phyloP scores from a whole-genome alignment of 164 flowering plant species.

The Berberis vulgaris region DNA sequence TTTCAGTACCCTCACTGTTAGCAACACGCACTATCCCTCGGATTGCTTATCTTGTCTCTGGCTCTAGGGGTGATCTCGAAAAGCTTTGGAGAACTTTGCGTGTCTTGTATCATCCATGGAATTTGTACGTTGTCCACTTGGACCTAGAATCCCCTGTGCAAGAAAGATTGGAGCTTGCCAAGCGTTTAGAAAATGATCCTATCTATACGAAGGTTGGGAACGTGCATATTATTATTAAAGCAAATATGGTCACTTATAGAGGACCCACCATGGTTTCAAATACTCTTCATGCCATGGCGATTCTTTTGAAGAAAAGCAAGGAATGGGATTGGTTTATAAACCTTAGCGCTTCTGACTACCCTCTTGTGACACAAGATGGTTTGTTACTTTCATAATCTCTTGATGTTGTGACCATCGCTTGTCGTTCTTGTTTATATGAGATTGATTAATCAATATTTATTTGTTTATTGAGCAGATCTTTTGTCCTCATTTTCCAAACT shows the following conservation, averaged over 20 bases:
- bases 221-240: conserved; percentile 70
- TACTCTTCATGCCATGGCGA: conserved; percentile 90
- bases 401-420: background rate
- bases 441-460: background rate
- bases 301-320: conserved; percentile 60
- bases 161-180: conserved; percentile 79
- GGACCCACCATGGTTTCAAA: conserved; percentile 95
- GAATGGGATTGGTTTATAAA: conserved; percentile 99
- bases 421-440: background rate
- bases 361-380: conserved; percentile 98
- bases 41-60: conserved; percentile 82
- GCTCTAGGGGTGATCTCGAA: conserved; percentile 84
- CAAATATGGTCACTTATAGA: conserved; percentile 88
- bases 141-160: conserved; percentile 65
- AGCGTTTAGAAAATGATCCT: conserved; percentile 52
- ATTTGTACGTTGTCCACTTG: conserved; percentile 80
- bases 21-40: conserved; percentile 41
- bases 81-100: conserved; percentile 87
- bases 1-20: conserved; percentile 27
- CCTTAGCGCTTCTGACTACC: conserved; percentile 97
- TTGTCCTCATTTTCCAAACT: conserved; percentile 44
- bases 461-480: conserved; percentile 53
- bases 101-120: conserved; percentile 80
- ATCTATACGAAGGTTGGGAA: conserved; percentile 60
- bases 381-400: conserved; percentile 9